Evolutionary conservation across 2,329 filamentous ascomycete species (phyloP).

Genomic region (Colletotrichum salicis): DNA sequence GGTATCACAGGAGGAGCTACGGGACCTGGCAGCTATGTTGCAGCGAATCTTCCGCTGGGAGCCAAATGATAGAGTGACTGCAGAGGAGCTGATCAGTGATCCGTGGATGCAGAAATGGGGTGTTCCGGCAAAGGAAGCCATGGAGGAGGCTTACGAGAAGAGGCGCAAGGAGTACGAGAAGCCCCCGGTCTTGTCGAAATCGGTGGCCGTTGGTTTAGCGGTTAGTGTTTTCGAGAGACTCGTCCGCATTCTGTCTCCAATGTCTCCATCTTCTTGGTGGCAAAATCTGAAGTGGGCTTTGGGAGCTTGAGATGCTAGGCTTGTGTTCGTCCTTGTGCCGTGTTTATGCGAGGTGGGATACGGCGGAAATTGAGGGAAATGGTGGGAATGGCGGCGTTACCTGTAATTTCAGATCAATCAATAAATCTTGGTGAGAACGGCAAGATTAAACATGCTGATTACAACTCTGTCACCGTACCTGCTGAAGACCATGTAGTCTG

Average conservation of each 20-base stretch:
- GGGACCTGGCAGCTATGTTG: not conserved
- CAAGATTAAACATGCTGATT: too few species aligned
- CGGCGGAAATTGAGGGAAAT: too few species aligned
- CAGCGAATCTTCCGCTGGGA: not conserved
- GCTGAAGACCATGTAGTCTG: too few species aligned
- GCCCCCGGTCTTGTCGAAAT: not conserved
- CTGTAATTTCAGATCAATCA: too few species aligned
- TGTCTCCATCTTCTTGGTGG: not conserved
- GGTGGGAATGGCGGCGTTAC: too few species aligned
- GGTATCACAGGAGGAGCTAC: not conserved
- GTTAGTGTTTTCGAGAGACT: too few species aligned
- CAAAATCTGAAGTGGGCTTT: too few species aligned
- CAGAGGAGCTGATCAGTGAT: not conserved
- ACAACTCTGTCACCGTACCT: too few species aligned
- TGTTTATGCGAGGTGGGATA: too few species aligned
- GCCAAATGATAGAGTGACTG: not conserved
- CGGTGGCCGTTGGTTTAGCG: not conserved
- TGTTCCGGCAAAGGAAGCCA: not conserved
- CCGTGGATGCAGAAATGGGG: not conserved
- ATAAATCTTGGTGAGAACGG: too few species aligned
- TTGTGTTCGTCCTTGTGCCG: too few species aligned
- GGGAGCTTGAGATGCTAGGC: too few species aligned
- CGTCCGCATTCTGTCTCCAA: not conserved
- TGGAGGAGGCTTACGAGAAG: not conserved
- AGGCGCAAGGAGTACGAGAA: not conserved